A percentile compares a stretch with the other conserved stretches of the same genome.
Conservation (phyloP, 495 filamentous ascomycete species). For the Tuber indicum region DNA sequence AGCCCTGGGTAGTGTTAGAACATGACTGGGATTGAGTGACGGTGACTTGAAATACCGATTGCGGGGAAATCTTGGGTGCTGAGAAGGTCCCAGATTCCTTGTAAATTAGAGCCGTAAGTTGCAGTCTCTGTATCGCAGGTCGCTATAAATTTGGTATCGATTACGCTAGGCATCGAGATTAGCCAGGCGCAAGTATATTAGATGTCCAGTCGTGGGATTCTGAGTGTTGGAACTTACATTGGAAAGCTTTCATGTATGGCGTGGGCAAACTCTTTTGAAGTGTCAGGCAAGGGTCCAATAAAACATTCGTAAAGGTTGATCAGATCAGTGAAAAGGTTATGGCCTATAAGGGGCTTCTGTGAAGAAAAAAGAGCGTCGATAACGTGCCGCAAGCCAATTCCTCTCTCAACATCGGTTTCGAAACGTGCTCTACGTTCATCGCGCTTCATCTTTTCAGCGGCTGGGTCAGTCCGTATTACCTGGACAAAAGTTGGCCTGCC, state of each 20-base stretch:
- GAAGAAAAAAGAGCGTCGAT: conserved; percentile 55
- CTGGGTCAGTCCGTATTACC: conserved; percentile 46
- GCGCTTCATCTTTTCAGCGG: conserved; percentile 47
- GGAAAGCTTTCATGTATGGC: conserved; percentile 58
- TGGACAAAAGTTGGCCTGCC: conserved; percentile 35
- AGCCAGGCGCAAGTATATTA: neutral
- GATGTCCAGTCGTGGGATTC: neutral
- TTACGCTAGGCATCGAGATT: conserved; percentile 42
- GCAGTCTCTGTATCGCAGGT: conserved; percentile 49
- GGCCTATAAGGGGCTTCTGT: conserved; percentile 55
- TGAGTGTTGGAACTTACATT: conserved; percentile 18
- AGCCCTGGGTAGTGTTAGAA: conserved; percentile 23
- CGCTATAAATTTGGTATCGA: conserved; percentile 75
- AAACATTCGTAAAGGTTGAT: conserved; percentile 66
- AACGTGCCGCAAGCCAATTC: conserved; percentile 62
- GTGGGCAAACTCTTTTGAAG: conserved; percentile 55
- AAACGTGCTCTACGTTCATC: conserved; percentile 44
- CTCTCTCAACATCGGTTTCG: conserved; percentile 46
- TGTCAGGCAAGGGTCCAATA: conserved; percentile 58
- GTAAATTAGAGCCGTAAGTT: conserved; percentile 47
- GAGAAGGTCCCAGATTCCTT: conserved; percentile 41
- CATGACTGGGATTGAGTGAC: conserved; percentile 18
- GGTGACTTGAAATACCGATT: conserved; percentile 18
- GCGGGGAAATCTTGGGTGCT: conserved; percentile 20
- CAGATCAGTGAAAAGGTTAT: conserved; percentile 72